These are phyloP conservation scores for Podospora sp. DNA, from an alignment of 495 filamentous ascomycete genomes.

Conservation along the genomic window DNA sequence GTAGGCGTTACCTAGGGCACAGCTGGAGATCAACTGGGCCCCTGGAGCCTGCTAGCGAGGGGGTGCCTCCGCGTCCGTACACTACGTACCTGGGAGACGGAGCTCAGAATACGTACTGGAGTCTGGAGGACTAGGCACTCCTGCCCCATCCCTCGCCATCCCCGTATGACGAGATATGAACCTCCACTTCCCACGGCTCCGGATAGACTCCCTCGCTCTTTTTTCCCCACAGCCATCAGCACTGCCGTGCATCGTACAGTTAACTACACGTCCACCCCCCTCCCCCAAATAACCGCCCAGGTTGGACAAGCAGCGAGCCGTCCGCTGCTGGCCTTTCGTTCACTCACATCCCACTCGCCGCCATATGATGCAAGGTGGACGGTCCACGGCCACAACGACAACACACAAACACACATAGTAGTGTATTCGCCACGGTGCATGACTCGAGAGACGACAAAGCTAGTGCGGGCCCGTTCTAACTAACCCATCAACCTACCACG, in stretches of 20 bases:
- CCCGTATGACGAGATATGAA: constrained; percentile 37
- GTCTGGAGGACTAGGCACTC: constrained; percentile 19
- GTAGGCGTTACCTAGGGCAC: not conserved
- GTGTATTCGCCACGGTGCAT: constrained; percentile 19
- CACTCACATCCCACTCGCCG: not conserved
- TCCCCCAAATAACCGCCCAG: not conserved
- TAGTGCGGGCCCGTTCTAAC: not conserved
- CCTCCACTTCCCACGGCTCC: constrained; percentile 35
- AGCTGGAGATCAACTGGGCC: constrained; percentile 15
- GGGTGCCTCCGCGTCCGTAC: constrained; percentile 19
- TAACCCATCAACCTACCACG: not conserved
- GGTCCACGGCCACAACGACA: constrained; percentile 4
- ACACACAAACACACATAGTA: not conserved
- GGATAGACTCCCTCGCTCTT: constrained; percentile 29
- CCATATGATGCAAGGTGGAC: constrained; percentile 32
- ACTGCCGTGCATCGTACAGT: constrained; percentile 9
- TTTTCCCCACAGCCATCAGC: constrained; percentile 21
- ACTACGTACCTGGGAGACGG: constrained; percentile 5
- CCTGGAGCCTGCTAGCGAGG: constrained; percentile 4
- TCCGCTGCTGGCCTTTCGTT: not conserved
- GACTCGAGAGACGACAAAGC: constrained; percentile 14
- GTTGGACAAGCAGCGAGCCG: not conserved
- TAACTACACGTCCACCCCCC: constrained; percentile 11
- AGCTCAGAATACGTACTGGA: constrained; percentile 17
- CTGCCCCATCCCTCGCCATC: constrained; percentile 10